Percentiles rank a stretch among this genome's conserved stretches.
Conservation (phyloP, 2,329 filamentous ascomycete genomes). For the Scolecobasidium constrictum region DNA sequence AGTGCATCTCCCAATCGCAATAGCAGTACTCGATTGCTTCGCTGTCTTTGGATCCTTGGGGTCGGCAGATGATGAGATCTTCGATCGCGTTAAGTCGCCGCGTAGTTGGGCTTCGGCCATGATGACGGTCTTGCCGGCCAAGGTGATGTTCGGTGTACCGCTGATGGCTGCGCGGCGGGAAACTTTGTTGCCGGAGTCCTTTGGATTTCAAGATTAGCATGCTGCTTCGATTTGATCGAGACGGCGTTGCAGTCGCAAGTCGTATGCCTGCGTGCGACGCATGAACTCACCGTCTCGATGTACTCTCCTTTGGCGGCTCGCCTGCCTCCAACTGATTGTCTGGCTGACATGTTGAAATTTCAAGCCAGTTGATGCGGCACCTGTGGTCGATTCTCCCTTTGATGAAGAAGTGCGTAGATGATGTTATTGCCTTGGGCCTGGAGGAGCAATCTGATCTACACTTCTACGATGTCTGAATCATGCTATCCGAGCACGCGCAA, state of each 20-base stretch:
- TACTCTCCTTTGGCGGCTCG: constrained; percentile 81
- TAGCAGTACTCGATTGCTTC: constrained; percentile 39
- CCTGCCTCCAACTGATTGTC: constrained; percentile 19
- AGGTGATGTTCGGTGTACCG: constrained; percentile 94
- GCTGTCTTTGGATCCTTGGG: constrained; percentile 20
- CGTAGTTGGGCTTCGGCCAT: constrained; percentile 91
- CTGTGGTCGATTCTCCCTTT: too few relatives aligned
- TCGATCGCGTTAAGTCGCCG: constrained; percentile 61
- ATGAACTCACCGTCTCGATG: constrained; percentile 78
- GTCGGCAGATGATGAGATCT: constrained; percentile 17
- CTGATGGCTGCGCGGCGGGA: constrained; percentile 84
- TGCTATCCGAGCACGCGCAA: too few relatives aligned
- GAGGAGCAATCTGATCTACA: too few relatives aligned
- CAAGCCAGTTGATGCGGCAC: too few relatives aligned
- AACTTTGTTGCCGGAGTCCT: constrained; percentile 99
- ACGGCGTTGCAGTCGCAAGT: too few relatives aligned
- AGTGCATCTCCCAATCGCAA: constrained; percentile 84
- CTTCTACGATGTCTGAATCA: too few relatives aligned
- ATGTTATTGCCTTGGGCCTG: too few relatives aligned
- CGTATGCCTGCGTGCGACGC: too few relatives aligned
- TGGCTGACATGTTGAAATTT: constrained; percentile 14
- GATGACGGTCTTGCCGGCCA: constrained; percentile 88
- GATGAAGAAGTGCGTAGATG: too few relatives aligned
- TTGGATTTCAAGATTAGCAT: too few relatives aligned
- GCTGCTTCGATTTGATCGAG: too few relatives aligned